phyloP scores from a whole-genome alignment of 805 yeast genomes.

The Ogataea parapolymorpha region DNA sequence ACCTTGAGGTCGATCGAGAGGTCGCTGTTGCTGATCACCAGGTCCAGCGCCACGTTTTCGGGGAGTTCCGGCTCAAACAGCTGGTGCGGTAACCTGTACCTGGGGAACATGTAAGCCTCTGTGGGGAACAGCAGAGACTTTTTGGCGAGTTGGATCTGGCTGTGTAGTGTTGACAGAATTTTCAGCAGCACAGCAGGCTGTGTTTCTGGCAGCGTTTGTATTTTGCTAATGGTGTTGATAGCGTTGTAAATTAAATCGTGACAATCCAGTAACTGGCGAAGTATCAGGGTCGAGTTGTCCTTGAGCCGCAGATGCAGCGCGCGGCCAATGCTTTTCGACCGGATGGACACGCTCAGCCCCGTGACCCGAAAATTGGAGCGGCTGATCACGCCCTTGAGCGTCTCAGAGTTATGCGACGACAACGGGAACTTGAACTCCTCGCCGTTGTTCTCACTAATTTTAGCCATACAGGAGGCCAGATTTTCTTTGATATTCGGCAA shows the following conservation, averaged over 20 bases:
- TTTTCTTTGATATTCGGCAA: slow-evolving; percentile 45
- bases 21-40: slow-evolving; percentile 60
- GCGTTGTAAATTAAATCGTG: slow-evolving; percentile 40
- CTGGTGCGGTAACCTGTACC: slow-evolving; percentile 38
- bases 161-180: slow-evolving; percentile 26
- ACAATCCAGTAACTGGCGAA: slow-evolving; percentile 40
- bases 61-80: slow-evolving; percentile 48
- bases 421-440: slow-evolving; percentile 55
- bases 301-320: slow-evolving; percentile 37
- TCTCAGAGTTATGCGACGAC: slow-evolving; percentile 50
- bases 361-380: slow-evolving; percentile 53
- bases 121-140: slow-evolving; percentile 48
- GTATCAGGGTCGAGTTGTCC: slow-evolving; percentile 36
- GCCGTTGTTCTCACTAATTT: slow-evolving; percentile 35
- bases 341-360: slow-evolving; percentile 41
- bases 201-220: slow-evolving; percentile 22
- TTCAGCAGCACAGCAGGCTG: slow-evolving; percentile 24
- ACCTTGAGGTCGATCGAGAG: slow-evolving; percentile 57
- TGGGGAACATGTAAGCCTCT: slow-evolving; percentile 56
- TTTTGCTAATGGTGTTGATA: slow-evolving; percentile 39
- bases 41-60: slow-evolving; percentile 48
- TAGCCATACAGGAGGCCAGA: slow-evolving; percentile 38
- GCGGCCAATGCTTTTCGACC: slow-evolving; percentile 36
- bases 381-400: slow-evolving; percentile 57
- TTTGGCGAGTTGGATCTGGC: slow-evolving; percentile 35